Evolutionary conservation across 116 monocot genomes (phyloP).

Genomic region (Zostera marina): DNA sequence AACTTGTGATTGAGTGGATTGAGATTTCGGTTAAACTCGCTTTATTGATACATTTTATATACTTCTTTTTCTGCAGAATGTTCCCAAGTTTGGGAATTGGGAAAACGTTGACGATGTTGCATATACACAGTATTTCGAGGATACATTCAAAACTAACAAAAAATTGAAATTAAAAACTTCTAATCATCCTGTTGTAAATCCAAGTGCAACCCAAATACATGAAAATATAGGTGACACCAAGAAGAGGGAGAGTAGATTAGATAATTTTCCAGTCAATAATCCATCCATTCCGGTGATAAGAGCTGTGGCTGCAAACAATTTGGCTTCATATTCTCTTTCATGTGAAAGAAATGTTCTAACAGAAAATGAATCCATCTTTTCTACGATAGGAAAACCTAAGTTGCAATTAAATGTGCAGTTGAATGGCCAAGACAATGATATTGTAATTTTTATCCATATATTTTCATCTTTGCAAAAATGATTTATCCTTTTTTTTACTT

Average conservation of each 20-base stretch:
- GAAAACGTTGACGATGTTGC: slow-evolving; percentile 20
- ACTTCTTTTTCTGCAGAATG: slow-evolving; percentile 4
- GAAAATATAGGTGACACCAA: too few relatives aligned
- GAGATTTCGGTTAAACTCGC: background rate
- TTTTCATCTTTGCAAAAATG: background rate
- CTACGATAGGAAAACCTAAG: slow-evolving; percentile 3
- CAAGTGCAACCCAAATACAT: background rate
- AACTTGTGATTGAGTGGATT: too few relatives aligned
- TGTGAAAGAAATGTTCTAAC: background rate
- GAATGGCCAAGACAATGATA: background rate
- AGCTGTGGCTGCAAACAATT: background rate
- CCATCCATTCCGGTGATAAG: background rate
- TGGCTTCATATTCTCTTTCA: slow-evolving; percentile 1
- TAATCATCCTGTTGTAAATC: slow-evolving; percentile 25
- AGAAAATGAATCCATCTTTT: background rate
- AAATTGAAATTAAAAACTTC: slow-evolving; percentile 31
- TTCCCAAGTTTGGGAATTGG: slow-evolving; percentile 63
- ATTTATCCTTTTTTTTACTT: background rate
- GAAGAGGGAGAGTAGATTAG: background rate
- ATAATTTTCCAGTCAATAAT: background rate
- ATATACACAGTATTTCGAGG: slow-evolving; percentile 47
- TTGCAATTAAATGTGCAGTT: background rate
- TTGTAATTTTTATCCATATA: background rate
- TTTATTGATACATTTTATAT: background rate
- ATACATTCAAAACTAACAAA: slow-evolving; percentile 28